Conservation (phyloP, 2,329 filamentous ascomycete genomes). For the Claviceps maximensis region DNA sequence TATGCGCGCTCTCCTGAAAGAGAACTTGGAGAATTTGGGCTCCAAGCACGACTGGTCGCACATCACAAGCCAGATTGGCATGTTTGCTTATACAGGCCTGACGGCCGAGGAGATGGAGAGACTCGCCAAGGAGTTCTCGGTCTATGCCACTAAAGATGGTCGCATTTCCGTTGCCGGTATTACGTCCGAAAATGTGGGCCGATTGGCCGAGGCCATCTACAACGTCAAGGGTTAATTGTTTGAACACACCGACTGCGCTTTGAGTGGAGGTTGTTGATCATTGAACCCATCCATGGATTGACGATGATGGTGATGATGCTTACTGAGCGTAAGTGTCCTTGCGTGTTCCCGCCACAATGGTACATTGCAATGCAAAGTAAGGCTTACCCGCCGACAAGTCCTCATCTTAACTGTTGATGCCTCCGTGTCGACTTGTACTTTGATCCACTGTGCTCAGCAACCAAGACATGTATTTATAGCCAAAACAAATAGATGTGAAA, state of each 20-base stretch:
- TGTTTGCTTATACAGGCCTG: conserved; percentile 97
- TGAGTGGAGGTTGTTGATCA: no score
- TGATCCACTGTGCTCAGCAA: background rate
- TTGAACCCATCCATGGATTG: background rate
- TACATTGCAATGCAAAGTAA: background rate
- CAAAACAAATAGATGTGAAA: background rate
- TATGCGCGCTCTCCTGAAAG: conserved; percentile 89
- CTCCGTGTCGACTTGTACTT: background rate
- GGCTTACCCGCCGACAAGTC: background rate
- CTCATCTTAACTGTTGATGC: background rate
- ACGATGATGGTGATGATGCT: background rate
- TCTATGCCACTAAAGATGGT: conserved; percentile 91
- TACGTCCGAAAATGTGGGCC: conserved; percentile 64
- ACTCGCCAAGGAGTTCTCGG: conserved; percentile 88
- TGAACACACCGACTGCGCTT: background rate
- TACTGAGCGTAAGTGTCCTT: background rate
- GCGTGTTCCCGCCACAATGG: no score
- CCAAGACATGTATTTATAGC: conserved; percentile 1
- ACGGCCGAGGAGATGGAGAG: conserved; percentile 81
- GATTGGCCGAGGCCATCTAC: conserved; percentile 72
- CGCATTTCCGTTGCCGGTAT: conserved; percentile 79
- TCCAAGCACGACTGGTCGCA: conserved; percentile 98
- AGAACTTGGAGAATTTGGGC: conserved; percentile 87
- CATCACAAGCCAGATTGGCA: conserved; percentile 97
- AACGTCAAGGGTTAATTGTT: conserved; percentile 56